phyloP scores from a whole-genome alignment of 768 basidiomycete genomes.

The Leccinellum rugosiceps region DNA sequence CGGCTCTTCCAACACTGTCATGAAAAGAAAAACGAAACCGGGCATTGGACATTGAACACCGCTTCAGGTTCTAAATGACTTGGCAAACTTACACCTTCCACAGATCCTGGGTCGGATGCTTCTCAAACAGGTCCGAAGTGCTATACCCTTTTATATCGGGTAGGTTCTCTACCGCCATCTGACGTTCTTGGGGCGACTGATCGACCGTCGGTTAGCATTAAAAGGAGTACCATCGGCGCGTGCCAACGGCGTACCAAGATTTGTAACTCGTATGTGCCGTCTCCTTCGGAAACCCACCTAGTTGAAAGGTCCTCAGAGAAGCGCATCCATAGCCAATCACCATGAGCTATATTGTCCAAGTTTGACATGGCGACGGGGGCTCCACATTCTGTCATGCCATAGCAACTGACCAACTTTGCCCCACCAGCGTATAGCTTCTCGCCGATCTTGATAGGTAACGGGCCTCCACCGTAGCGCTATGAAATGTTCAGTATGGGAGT shows the following conservation, averaged over 20 bases:
- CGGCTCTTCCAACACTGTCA: constrained; percentile 34
- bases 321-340: constrained; percentile 38
- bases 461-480: constrained; percentile 39
- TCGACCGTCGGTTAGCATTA: neutral
- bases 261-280: constrained; percentile 36
- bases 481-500: neutral
- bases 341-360: constrained; percentile 13
- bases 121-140: constrained; percentile 41
- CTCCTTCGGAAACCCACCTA: constrained; percentile 32
- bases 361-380: neutral
- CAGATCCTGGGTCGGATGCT: constrained; percentile 41
- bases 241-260: constrained; percentile 29
- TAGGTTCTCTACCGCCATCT: constrained; percentile 31
- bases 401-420: constrained; percentile 31
- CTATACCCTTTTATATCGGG: constrained; percentile 40
- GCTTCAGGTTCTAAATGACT: neutral
- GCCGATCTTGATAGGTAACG: constrained; percentile 34
- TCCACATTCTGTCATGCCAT: constrained; percentile 36
- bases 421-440: constrained; percentile 34
- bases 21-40: neutral
- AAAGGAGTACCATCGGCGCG: neutral
- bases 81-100: constrained; percentile 33
- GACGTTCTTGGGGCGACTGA: neutral
- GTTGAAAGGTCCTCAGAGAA: constrained; percentile 20
- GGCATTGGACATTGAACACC: neutral